Conservation (phyloP, 768 basidiomycete species). For the Hydnomerulius pinastri region DNA sequence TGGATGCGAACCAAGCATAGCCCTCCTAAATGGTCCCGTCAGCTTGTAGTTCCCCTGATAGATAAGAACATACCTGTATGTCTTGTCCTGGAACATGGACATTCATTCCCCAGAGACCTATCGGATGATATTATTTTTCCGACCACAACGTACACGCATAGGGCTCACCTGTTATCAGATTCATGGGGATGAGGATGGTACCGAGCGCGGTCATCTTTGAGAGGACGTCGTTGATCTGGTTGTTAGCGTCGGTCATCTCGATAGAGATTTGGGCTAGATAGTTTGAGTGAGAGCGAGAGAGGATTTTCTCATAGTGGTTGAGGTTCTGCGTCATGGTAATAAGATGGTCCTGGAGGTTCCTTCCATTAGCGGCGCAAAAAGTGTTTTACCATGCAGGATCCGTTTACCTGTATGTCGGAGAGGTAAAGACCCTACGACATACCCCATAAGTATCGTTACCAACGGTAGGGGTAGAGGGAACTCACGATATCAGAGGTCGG, state of each 20-base stretch:
- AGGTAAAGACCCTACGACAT: slow-evolving; percentile 80
- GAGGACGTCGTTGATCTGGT: slow-evolving; percentile 99
- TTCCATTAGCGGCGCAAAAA: slow-evolving; percentile 6
- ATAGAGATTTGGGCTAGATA: slow-evolving; percentile 99
- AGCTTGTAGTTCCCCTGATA: not conserved
- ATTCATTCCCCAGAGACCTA: slow-evolving; percentile 98
- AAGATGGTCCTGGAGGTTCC: slow-evolving; percentile 73
- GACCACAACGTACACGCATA: not conserved
- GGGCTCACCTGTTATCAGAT: slow-evolving; percentile 82
- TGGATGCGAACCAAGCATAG: slow-evolving; percentile 85
- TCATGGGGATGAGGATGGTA: slow-evolving; percentile 97
- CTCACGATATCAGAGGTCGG: slow-evolving; percentile 95
- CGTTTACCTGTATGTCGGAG: slow-evolving; percentile 83
- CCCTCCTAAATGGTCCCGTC: slow-evolving; percentile 31
- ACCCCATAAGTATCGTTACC: slow-evolving; percentile 1
- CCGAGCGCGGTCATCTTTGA: slow-evolving; percentile 96
- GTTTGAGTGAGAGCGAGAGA: slow-evolving; percentile 97
- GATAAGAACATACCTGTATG: slow-evolving; percentile 35
- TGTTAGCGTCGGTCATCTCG: slow-evolving; percentile 99
- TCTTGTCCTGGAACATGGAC: slow-evolving; percentile 93
- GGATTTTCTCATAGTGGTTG: slow-evolving; percentile 99
- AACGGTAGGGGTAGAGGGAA: slow-evolving; percentile 6
- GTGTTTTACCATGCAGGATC: not conserved
- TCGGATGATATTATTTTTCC: not conserved
- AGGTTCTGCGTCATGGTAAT: slow-evolving; percentile 99